These are phyloP conservation scores for Ceratobasidium theobromae DNA, from an alignment of 1,284 basidiomycete genomes.

Conservation along the genomic window DNA sequence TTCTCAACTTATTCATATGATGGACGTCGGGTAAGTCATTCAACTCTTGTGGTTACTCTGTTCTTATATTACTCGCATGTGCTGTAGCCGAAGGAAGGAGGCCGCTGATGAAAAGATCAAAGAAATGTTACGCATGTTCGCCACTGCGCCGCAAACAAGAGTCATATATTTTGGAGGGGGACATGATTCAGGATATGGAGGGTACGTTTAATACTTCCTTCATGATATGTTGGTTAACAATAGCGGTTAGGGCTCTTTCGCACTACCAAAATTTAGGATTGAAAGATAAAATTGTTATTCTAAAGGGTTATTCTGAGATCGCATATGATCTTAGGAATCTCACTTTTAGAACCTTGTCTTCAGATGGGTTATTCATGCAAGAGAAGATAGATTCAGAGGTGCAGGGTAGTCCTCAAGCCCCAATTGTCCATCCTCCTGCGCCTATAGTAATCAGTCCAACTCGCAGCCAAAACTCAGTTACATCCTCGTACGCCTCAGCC, in stretches of 20 bases:
- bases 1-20: slow-evolving; percentile 30
- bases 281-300: slow-evolving; percentile 27
- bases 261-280: slow-evolving; percentile 27
- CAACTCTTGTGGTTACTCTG: not conserved
- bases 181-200: slow-evolving; percentile 27
- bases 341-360: not conserved
- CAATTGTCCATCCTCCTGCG: not conserved
- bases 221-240: not conserved
- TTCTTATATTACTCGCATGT: not conserved
- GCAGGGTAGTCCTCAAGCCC: not conserved
- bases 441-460: not conserved
- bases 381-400: slow-evolving; percentile 17
- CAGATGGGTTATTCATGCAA: slow-evolving; percentile 23
- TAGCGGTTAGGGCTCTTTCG: not conserved
- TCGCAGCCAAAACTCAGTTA: not conserved
- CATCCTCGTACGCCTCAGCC: slow-evolving; percentile 17
- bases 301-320: slow-evolving; percentile 23
- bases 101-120: slow-evolving; percentile 31
- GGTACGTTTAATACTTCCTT: not conserved
- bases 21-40: slow-evolving; percentile 25
- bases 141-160: slow-evolving; percentile 8
- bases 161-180: slow-evolving; percentile 28
- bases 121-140: slow-evolving; percentile 27
- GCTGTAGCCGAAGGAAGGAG: slow-evolving; percentile 14
- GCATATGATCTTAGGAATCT: slow-evolving; percentile 28